Base-by-base conservation (phyloP, 345 rosid species). In the Draba incana region DNA sequence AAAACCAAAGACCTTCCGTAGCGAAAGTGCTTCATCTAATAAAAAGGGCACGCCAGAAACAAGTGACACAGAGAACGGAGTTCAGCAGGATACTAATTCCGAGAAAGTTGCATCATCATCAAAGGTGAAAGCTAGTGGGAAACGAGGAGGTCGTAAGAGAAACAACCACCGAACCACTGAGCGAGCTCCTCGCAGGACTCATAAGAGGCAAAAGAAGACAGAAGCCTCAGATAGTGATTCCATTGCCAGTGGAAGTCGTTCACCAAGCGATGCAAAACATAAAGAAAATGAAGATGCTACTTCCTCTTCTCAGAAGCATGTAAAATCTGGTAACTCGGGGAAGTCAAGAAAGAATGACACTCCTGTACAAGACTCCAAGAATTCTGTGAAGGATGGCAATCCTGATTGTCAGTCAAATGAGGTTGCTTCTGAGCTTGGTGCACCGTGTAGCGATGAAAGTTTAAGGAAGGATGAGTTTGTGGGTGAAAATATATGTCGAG, bases 11-110 rank as follows among this genome's bases (percentile, higher is more conserved):
- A 81, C 92, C 61, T 70, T 78, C 81, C 92, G 85, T 73, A 84
- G 90, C 78, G 98, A 92, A 82, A 92, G 97, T 81, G 96, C 99
- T 16, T 92, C 97, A 5, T 92, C 97, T 64, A 95, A 84, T 79
- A 93, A 80, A n/a, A 89, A 85, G 83, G 82, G 79, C 68, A 54
- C 79, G 60, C 80, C 88, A 70, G 98, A 81, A 64, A 84, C 96
- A 74, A 94, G 99, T 62, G 99, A 92, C 64, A 92, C 98, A 42
- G 99, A 89, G 79, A 81, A 73, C 25, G 91, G 90, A 71, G 81
- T 80, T 39, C 76, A 66, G 72, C 88, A 78, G 42, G 92, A 83
- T 61, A 78, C 80, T 43, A 38, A 73, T 68, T 65, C 83, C 14
- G 47, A 81, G 46, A 66, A 73, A 58, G 76, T 67, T 24, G 71